These are phyloP conservation scores for Silene latifolia DNA, from an alignment of 148 eudicot genomes.

Conservation along the genomic window DNA sequence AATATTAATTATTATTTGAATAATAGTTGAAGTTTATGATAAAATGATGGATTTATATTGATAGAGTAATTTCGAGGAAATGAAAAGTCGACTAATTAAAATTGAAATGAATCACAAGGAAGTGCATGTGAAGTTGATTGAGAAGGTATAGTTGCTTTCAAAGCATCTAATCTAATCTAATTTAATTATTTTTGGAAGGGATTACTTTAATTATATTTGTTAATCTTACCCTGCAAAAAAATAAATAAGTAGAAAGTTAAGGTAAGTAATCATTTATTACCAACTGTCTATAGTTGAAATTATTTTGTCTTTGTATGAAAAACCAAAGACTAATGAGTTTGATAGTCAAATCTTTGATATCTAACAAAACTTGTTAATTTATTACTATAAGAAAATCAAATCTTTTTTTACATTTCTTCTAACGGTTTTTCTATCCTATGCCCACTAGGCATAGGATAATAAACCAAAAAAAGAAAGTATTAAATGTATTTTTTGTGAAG, in stretches of 20 bases:
- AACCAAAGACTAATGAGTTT: neutral
- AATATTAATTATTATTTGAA: neutral
- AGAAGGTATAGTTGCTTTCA: constrained; percentile 8
- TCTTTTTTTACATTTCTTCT: neutral
- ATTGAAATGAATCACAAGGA: constrained; percentile 1
- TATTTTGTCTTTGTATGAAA: neutral
- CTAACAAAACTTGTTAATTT: neutral
- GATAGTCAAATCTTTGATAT: constrained; percentile 2
- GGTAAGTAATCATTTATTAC: neutral
- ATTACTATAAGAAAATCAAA: neutral
- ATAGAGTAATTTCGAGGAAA: constrained; percentile 5
- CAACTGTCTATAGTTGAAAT: neutral
- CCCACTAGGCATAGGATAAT: too few species aligned
- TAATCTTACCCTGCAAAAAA: constrained; percentile 11
- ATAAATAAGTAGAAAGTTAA: neutral
- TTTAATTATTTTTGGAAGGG: neutral
- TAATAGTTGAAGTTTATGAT: neutral
- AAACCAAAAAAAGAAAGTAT: too few species aligned
- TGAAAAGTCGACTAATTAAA: constrained; percentile 31
- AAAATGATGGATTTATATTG: neutral
- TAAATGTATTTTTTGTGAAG: too few species aligned
- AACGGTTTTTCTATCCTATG: too few species aligned
- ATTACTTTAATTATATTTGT: neutral
- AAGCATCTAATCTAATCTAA: constrained; percentile 16
- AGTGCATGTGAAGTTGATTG: neutral